phyloP scores from a whole-genome alignment of 2,329 filamentous ascomycete species.

The Cadophora gregata region DNA sequence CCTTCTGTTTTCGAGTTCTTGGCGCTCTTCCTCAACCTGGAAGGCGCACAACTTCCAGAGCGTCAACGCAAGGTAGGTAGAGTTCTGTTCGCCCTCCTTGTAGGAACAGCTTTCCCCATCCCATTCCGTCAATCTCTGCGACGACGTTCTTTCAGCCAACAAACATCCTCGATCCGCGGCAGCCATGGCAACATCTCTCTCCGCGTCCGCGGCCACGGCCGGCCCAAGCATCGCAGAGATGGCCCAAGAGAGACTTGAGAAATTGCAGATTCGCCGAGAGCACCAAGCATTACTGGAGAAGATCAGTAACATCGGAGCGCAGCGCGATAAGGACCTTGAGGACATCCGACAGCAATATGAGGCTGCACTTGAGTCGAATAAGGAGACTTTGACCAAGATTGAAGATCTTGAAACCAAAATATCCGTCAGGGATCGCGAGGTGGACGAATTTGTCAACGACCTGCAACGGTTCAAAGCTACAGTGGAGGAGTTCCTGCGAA shows the following conservation, averaged over 20 bases:
- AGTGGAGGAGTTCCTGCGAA: neutral
- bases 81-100: neutral
- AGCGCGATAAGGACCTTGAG: constrained; percentile 17
- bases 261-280: constrained; percentile 38
- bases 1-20: constrained; percentile 2
- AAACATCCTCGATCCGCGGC: too few species aligned
- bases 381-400: constrained; percentile 24
- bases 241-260: constrained; percentile 34
- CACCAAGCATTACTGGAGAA: constrained; percentile 32
- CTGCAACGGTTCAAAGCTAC: constrained; percentile 5
- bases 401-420: constrained; percentile 22
- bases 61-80: neutral
- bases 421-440: constrained; percentile 2
- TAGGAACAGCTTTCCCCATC: neutral
- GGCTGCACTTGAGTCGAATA: constrained; percentile 21
- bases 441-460: constrained; percentile 21
- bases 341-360: constrained; percentile 23
- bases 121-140: neutral
- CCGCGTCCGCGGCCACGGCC: neutral
- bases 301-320: constrained; percentile 22
- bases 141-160: neutral
- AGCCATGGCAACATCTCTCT: constrained; percentile 11
- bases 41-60: neutral
- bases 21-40: neutral
- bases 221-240: constrained; percentile 11